Evolutionary conservation across 2,329 filamentous ascomycete genomes (phyloP).

Genomic region (Pseudocercospora eumusae): DNA sequence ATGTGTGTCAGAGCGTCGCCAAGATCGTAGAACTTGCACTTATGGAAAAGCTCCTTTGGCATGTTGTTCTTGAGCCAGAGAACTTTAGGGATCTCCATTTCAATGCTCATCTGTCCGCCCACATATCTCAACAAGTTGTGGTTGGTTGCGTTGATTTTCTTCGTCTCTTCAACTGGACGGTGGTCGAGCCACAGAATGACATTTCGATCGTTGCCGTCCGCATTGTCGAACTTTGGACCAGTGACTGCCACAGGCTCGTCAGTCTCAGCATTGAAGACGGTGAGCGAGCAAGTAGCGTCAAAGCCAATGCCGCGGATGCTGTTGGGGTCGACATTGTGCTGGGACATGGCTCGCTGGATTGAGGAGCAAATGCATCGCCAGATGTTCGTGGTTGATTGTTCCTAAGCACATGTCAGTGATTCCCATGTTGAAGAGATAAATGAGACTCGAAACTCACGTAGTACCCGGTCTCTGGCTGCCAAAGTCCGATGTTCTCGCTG

Average conservation of each 20-base stretch:
- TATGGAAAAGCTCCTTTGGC: conserved; percentile 83
- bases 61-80: conserved; percentile 99
- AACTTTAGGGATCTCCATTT: conserved; percentile 99
- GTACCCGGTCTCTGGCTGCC: conserved; percentile 57
- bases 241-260: conserved; percentile 91
- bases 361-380: conserved; percentile 93
- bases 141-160: conserved; percentile 86
- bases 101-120: conserved; percentile 96
- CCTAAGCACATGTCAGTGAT: conserved; percentile 51
- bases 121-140: conserved; percentile 96
- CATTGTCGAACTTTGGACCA: conserved; percentile 76
- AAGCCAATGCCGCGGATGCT: conserved; percentile 90
- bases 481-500: conserved; percentile 55
- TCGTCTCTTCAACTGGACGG: conserved; percentile 83
- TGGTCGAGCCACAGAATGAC: conserved; percentile 98
- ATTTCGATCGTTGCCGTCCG: conserved; percentile 81
- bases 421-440: neutral
- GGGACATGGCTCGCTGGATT: conserved; percentile 76
- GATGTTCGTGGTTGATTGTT: conserved; percentile 97
- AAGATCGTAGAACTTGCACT: conserved; percentile 96
- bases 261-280: conserved; percentile 85
- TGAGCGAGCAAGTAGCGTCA: conserved; percentile 96
- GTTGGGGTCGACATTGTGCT: conserved; percentile 74
- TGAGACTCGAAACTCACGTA: conserved; percentile 46
- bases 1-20: conserved; percentile 91